phyloP scores from a whole-genome alignment of 768 basidiomycete species.

The Rhodocollybia butyracea region DNA sequence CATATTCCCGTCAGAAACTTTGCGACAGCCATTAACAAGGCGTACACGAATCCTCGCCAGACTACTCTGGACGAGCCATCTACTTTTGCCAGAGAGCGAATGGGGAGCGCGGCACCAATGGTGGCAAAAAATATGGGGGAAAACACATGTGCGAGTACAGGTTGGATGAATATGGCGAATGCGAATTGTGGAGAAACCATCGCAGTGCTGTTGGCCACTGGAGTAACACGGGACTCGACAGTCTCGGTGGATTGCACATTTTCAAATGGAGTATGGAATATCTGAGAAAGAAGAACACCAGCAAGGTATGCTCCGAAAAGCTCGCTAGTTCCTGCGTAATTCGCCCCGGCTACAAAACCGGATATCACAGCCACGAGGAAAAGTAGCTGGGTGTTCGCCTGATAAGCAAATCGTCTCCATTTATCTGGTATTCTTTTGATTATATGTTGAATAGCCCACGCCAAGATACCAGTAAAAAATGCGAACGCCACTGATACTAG shows the following conservation, averaged over 20 bases:
- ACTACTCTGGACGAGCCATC: conserved; percentile 33
- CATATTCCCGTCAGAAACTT: conserved; percentile 50
- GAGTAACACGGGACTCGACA: background rate
- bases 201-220: background rate
- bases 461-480: conserved; percentile 31
- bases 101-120: conserved; percentile 56
- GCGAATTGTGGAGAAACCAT: conserved; percentile 10
- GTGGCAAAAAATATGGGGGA: conserved; percentile 67
- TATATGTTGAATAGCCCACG: conserved; percentile 15
- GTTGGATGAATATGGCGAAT: conserved; percentile 35
- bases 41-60: conserved; percentile 58
- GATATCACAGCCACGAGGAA: conserved; percentile 35
- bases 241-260: background rate
- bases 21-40: conserved; percentile 52
- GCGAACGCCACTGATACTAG: conserved; percentile 54
- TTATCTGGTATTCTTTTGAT: background rate
- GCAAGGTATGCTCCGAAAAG: conserved; percentile 63
- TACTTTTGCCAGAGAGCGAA: conserved; percentile 37
- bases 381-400: conserved; percentile 25
- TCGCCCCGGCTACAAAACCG: conserved; percentile 43
- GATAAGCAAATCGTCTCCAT: conserved; percentile 9
- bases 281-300: conserved; percentile 43
- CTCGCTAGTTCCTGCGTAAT: conserved; percentile 57
- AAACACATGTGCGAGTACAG: conserved; percentile 40
- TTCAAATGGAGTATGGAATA: conserved; percentile 17